Evolutionary conservation across 495 filamentous ascomycete genomes (phyloP), one percentile per base, ranked within the genome.

Genomic region (Penicillium steckii): DNA sequence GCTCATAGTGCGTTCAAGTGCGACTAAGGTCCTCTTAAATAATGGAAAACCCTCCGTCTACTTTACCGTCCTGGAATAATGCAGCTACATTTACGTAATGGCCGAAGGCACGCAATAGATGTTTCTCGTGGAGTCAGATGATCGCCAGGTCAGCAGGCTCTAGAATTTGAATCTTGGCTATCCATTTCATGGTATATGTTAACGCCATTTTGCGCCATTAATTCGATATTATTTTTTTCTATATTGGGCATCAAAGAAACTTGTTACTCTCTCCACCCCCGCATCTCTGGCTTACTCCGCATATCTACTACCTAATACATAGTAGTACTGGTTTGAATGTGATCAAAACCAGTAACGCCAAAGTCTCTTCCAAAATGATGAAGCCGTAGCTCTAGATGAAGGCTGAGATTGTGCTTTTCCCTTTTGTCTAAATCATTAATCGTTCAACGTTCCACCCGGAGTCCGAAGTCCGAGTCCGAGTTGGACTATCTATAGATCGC

Each of bases 61-160:
- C 38, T 22, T 41, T 21, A 17, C 38, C 17, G 9, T 15, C 38
- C 21, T 41, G 21, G 38, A 41, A 23, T 10, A 22, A 17, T 41
- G 38, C 38, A 41, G 38, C 33, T 15, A 41, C 38, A 22, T 41
- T 41, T 41, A 41, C 38, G 38, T 41, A 41, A 41, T 41, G 21
- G 2, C 19, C 18, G 23, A 9, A 41, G 18, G 38, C 38, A 41
- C 38, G 38, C 38, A 41, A 41, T 41, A 41, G 8, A 9, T 13
- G 21, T 35, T 35, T 19, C 35, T 6, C 17, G 1, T 38, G 8
- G 38, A 41, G 18, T 41, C 38, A 41, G 38, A 8, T 41, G 38
- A 23, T 21, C 19, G 21, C 8, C 38, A 13, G 21, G 38, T 41
- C 38, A 41, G 38, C 38, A 37, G 33, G 33, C n/a, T 37, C 29